Conservation (phyloP, 2,329 filamentous ascomycete genomes). For the Beauveria sp. region DNA sequence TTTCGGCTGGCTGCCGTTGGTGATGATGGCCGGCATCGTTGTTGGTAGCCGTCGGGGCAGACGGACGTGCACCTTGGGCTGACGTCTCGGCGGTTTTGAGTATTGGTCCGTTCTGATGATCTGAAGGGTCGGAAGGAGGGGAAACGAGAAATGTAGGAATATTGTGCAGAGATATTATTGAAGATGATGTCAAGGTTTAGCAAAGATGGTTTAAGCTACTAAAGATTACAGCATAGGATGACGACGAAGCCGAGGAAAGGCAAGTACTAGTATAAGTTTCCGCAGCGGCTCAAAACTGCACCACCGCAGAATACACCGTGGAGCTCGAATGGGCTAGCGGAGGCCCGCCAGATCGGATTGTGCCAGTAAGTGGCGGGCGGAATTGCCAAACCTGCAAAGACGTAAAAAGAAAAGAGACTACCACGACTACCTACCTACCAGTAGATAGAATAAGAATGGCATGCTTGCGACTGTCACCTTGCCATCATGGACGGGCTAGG, state of each 20-base stretch:
- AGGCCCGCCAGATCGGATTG: conserved; percentile 7
- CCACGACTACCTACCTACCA: not conserved
- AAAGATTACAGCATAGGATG: not conserved
- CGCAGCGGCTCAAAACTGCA: conserved; percentile 9
- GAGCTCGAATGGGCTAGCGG: not conserved
- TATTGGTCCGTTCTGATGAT: not conserved
- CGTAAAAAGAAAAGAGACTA: not conserved
- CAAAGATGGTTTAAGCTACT: not conserved
- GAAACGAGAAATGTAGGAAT: not conserved
- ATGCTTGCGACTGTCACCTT: conserved; percentile 9
- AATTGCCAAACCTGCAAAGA: not conserved
- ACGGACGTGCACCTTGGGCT: no score
- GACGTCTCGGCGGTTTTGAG: no score
- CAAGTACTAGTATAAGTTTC: conserved; percentile 8
- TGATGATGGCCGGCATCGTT: conserved; percentile 42
- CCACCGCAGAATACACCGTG: not conserved
- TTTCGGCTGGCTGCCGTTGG: conserved; percentile 23
- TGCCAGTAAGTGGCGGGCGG: not conserved
- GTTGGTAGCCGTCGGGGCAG: conserved; percentile 13
- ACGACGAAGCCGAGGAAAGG: not conserved
- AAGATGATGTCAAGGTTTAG: not conserved
- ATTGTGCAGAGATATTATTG: no score
- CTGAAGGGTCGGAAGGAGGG: not conserved
- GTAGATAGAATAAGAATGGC: no score
- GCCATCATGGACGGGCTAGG: conserved; percentile 7